Evolutionary conservation across 2,329 filamentous ascomycete genomes (phyloP), one percentile per base, ranked within the genome.

Genomic region (Zelopaecilomyces penicillatus): DNA sequence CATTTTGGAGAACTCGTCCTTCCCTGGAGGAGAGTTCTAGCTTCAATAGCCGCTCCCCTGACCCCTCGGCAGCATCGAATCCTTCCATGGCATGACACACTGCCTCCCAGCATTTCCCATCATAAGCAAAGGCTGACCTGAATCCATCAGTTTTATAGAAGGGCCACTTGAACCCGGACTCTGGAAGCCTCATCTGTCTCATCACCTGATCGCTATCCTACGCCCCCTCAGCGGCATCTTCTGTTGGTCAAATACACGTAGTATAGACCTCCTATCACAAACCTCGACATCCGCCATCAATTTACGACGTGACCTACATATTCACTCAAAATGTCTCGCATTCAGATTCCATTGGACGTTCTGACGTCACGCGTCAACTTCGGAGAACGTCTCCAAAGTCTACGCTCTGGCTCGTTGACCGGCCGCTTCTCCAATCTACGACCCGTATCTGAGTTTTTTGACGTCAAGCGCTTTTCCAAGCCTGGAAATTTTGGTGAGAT

Each of bases 391-490:
- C 91, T 97, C 70, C 80, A 87, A 56, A 81, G 83, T 62, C 75
- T 96, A 52, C 83, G 88, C 62, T 81, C 82, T 49, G 87, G 89
- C 55, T 85, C 87, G 31, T 65, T 97, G 49, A 78, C 78, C 48
- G 79, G 82, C 53, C 84, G 93, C 53, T 97, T 97, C 68, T 82
- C 90, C 66, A 97, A 96, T 70, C 77, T 98, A 61, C 85, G 83
- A 49, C 91, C 93, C 50, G 67, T 97, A 56, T 82, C 83, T 64
- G 93, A 98, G 69, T 98, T 98, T 70, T 77, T 96, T 66, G 90
- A 97, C 68, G 68, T 97, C 70, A 96, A 96, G 80, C 88, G 90
- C 56, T 60, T 98, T 45, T 95, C 88, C 54, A 98, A 97, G 73
- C 93, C 93, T 29, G 80, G 79, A 62, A 94, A 94, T 72, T 96